Evolutionary conservation across 345 rosid species (phyloP).

Genomic region (Kernera saxatilis): DNA sequence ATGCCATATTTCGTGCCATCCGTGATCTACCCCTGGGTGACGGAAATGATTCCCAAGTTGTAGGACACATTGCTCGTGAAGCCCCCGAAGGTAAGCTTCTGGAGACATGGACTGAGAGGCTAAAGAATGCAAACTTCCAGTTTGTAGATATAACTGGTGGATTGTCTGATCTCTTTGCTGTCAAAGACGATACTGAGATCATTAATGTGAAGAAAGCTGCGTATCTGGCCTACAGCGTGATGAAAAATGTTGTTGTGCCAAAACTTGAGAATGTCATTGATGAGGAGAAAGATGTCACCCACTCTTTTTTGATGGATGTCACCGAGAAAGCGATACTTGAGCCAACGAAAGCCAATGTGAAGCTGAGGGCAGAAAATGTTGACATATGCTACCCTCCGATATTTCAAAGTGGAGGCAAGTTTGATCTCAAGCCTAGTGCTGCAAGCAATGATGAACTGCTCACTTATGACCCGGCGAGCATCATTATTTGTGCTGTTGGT

Average conservation of each 20-base stretch:
- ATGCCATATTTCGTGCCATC: slow-evolving; percentile 54
- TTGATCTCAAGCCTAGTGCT: slow-evolving; percentile 95
- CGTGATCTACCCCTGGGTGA: slow-evolving; percentile 39
- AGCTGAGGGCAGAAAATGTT: slow-evolving; percentile 83
- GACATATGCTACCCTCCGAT: slow-evolving; percentile 96
- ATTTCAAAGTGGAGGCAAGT: slow-evolving; percentile 89
- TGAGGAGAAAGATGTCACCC: slow-evolving; percentile 81
- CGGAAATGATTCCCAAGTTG: slow-evolving; percentile 41
- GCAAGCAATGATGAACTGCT: slow-evolving; percentile 76
- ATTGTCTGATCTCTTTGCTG: slow-evolving; percentile 76
- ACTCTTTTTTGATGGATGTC: slow-evolving; percentile 82
- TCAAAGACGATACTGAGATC: slow-evolving; percentile 69
- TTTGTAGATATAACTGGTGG: slow-evolving; percentile 68
- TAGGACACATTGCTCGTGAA: slow-evolving; percentile 75
- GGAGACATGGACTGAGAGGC: slow-evolving; percentile 71
- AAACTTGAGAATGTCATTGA: slow-evolving; percentile 85
- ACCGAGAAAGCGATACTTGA: slow-evolving; percentile 82
- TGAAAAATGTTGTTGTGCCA: slow-evolving; percentile 85
- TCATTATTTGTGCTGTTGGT: slow-evolving; percentile 84
- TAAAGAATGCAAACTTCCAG: slow-evolving; percentile 49
- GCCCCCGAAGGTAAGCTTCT: slow-evolving; percentile 81
- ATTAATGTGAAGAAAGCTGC: slow-evolving; percentile 84
- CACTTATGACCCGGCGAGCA: slow-evolving; percentile 82
- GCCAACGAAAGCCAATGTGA: slow-evolving; percentile 74
- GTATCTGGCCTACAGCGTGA: slow-evolving; percentile 59